Evolutionary conservation across 2,329 filamentous ascomycete species (phyloP), one percentile per base, ranked within the genome.

Genomic region (Keithomyces neogunnii): DNA sequence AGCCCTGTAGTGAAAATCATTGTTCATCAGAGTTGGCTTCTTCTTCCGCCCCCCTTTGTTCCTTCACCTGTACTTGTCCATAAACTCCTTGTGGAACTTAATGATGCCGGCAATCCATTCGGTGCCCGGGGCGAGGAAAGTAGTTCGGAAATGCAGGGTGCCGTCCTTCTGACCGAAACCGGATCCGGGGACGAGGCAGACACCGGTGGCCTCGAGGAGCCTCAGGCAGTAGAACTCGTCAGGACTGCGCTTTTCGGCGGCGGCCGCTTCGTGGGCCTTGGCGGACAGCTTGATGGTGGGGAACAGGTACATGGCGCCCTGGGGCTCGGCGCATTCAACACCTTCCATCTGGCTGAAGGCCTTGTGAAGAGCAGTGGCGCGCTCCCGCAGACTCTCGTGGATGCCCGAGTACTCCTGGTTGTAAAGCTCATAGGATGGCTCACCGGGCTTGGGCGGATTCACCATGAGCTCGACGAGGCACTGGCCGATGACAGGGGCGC

Each of bases 271-370:
- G 55, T 85, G 71, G 40, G 90, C 93, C 72, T 88, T 89, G 29
- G 72, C 60, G 2, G 93, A 82, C 29, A 99, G 76, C 35, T 76
- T 82, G 72, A 99, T 95, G 60, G 89, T 93, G 29, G 93, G 93
- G 82, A 97, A 99, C 63, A 99, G 86, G 75, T 99, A 99, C 93
- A 99, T 99, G 66, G 88, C 86, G 54, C 93, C 93, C 79, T 96
- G 88, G 51, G 93, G 93, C 60, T 83, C 78, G 62, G 87, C 86
- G 72, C 91, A 96, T 67, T 91, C 82, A 53, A 99, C 92, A 53
- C 93, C 93, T 70, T 97, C 92, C 93, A 99, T 97, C 66, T 89
- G 74, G 68, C 83, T 76, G 72, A 99, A 99, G 31, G 92, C 91
- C 62, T 90, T 80, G 72, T 95, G 93, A 47, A 99, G 78, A 5